Percentiles rank a stretch among this genome's conserved stretches.
phyloP scores from a whole-genome alignment of 345 rosid genomes.

The Kernera saxatilis region DNA sequence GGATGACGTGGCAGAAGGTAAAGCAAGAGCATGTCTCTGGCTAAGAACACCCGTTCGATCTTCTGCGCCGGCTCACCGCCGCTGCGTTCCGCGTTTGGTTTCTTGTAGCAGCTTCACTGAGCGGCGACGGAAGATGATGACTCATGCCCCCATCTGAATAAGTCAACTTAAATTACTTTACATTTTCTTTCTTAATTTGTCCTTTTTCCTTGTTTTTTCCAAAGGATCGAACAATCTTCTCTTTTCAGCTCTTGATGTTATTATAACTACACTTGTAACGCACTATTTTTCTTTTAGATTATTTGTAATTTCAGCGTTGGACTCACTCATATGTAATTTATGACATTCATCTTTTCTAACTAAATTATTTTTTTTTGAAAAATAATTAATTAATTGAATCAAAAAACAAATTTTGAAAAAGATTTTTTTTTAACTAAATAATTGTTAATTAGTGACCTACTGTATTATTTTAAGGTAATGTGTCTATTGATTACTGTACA shows the following conservation, averaged over 20 bases:
- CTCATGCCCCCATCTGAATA: slow-evolving; percentile 16
- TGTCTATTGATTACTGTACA: too few relatives aligned
- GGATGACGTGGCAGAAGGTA: slow-evolving; percentile 10
- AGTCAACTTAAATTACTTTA: neutral
- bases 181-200: neutral
- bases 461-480: too few relatives aligned
- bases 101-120: slow-evolving; percentile 48
- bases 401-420: too few relatives aligned
- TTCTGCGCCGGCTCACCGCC: slow-evolving; percentile 35
- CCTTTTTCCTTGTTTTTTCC: neutral
- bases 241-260: slow-evolving; percentile 1
- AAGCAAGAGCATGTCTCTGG: slow-evolving; percentile 30
- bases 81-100: slow-evolving; percentile 70
- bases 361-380: too few relatives aligned
- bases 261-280: neutral
- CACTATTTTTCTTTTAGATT: neutral
- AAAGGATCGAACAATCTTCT: neutral
- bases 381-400: too few relatives aligned
- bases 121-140: slow-evolving; percentile 60
- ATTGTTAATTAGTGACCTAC: too few relatives aligned
- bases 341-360: neutral
- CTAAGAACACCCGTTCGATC: slow-evolving; percentile 27
- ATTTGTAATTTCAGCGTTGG: neutral
- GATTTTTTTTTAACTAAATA: too few relatives aligned
- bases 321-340: neutral